Evolutionary conservation across 2,329 filamentous ascomycete species (phyloP), one percentile per base, ranked within the genome.

Genomic region (Magnaporthales sp.): DNA sequence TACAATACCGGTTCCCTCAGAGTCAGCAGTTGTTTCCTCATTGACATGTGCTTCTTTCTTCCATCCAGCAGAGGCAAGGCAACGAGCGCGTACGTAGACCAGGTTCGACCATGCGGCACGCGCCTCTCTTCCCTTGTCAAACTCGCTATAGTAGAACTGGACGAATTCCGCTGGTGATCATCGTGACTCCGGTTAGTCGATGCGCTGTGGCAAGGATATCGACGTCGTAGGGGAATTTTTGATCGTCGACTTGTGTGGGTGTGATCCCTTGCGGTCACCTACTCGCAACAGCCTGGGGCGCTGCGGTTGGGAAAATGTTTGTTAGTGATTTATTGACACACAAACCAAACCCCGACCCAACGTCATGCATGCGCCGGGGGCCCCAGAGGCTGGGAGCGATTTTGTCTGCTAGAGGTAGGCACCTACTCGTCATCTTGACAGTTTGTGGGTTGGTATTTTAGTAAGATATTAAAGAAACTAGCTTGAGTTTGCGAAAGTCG

Each of bases 61-160:
- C 9, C 26, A 19, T 11, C 32, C 15, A 26, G 6, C n/a, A 8
- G 15, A 26, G 4, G 8, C 6, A 27, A 29, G 24, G 8, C 15
- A 15, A 54, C 5, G 26, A 27, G 27, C 22, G 56, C 64, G 27
- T 66, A 66, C 64, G 64, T 66, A 66, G 64, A 66, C 64, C 56
- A 66, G 56, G 64, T 66, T 61, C 56, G 56, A 22, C 64, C 64
- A 66, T 24, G 64, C 64, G 56, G 31, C 22, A 31, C 64, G 64
- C 31, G 64, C 64, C 8, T 66, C 64, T 56, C 46, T 62, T 8
- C 64, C 84, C 69, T 75, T 70, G 77, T 97, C 93, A 80, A 97
- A 97, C 68, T 88, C 89, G 74, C 89, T 83, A 86, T 97, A 97
- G 87, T 97, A 98, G 84, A 90, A 94, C 68, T 89, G 76, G 71